Percentiles rank a stretch among this genome's conserved stretches.
Conservation (phyloP, 129 eudicot genomes). For the Gnaphalium uliginosum region DNA sequence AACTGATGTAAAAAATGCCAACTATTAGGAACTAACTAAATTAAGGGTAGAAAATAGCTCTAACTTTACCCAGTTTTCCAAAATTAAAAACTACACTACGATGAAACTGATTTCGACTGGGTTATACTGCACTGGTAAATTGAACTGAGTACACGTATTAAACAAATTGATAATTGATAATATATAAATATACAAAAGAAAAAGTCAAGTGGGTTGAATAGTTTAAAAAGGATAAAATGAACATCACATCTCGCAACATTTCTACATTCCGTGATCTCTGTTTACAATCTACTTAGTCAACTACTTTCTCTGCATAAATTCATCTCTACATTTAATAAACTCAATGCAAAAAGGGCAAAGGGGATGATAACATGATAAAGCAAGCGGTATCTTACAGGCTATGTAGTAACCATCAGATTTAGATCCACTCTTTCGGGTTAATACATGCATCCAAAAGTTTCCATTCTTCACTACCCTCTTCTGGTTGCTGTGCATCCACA, state of each 20-base stretch:
- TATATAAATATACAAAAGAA: neutral
- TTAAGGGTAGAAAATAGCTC: no score
- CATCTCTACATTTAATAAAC: conserved; percentile 28
- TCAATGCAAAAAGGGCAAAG: neutral
- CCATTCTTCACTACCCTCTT: conserved; percentile 99
- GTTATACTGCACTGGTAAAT: no score
- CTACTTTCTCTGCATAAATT: conserved; percentile 18
- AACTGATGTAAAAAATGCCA: no score
- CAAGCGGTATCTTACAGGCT: conserved; percentile 24
- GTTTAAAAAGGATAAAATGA: neutral
- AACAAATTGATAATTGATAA: neutral
- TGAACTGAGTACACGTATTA: neutral
- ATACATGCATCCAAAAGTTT: conserved; percentile 96
- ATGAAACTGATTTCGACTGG: no score
- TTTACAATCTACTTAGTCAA: conserved; percentile 38
- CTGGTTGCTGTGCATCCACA: conserved; percentile 64
- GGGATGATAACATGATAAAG: conserved; percentile 18
- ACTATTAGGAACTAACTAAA: no score
- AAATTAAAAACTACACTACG: no score
- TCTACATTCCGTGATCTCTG: conserved; percentile 11
- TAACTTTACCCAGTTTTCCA: no score
- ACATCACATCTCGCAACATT: conserved; percentile 12
- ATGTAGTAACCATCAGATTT: conserved; percentile 35
- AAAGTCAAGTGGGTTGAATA: neutral
- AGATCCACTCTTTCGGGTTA: conserved; percentile 95